Conservation (phyloP, 441 rosid species). For the Metrosideros polymorpha region DNA sequence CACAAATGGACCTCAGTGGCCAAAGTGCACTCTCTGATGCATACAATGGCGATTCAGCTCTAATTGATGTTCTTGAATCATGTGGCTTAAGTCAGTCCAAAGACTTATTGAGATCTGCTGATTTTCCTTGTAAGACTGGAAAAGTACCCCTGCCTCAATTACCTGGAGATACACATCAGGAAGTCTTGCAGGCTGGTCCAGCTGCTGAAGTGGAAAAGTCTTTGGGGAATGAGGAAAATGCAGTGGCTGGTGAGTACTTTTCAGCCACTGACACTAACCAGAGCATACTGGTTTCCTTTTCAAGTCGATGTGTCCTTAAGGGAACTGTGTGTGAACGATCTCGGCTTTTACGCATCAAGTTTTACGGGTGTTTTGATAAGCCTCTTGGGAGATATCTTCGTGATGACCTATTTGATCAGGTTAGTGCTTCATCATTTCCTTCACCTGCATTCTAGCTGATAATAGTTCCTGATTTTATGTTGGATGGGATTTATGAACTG, state of each 20-base stretch:
- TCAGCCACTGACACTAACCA: constrained; percentile 74
- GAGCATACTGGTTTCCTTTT: constrained; percentile 85
- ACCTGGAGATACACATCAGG: constrained; percentile 24
- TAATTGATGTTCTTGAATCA: constrained; percentile 18
- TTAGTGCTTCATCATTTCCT: constrained; percentile 8
- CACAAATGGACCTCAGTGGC: constrained; percentile 16
- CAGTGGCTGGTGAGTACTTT: constrained; percentile 50
- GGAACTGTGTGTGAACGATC: constrained; percentile 85
- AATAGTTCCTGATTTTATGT: background rate
- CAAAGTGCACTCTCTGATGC: constrained; percentile 25
- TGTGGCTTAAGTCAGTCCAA: constrained; percentile 17
- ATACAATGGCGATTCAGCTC: constrained; percentile 15
- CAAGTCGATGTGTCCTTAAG: constrained; percentile 74
- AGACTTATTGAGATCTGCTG: constrained; percentile 14
- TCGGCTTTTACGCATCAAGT: constrained; percentile 76
- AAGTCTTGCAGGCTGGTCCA: constrained; percentile 26
- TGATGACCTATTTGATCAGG: constrained; percentile 84
- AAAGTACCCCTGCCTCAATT: constrained; percentile 23
- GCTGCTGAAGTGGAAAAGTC: constrained; percentile 23
- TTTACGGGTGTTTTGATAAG: constrained; percentile 88
- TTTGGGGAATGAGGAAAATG: constrained; percentile 39
- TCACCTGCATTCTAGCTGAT: background rate
- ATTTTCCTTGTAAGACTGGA: constrained; percentile 11
- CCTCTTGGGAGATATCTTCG: constrained; percentile 87
- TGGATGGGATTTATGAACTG: background rate